phyloP scores from a whole-genome alignment of 179 eudicot genomes.

The Patellifolia procumbens region DNA sequence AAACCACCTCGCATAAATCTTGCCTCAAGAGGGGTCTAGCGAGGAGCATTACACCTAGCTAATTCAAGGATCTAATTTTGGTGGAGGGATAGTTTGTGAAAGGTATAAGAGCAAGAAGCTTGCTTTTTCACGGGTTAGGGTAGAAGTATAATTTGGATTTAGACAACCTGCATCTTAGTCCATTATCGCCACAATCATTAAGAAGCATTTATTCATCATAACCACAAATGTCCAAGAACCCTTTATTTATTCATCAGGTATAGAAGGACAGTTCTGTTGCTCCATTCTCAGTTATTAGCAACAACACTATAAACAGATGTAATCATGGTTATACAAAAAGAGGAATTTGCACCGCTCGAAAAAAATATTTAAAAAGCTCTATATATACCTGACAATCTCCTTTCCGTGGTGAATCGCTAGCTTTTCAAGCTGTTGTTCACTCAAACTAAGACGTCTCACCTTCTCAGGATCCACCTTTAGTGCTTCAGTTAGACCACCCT shows the following conservation, averaged over 20 bases:
- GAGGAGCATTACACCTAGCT: neutral
- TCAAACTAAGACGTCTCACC: slow-evolving; percentile 97
- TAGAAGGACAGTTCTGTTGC: neutral
- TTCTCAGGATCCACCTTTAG: slow-evolving; percentile 66
- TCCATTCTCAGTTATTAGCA: neutral
- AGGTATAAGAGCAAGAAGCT: neutral
- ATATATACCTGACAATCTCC: slow-evolving; percentile 75
- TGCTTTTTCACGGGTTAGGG: neutral
- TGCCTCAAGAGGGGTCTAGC: neutral
- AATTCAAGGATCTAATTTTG: neutral
- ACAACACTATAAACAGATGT: neutral
- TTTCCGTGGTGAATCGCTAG: slow-evolving; percentile 58
- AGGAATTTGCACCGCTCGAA: neutral
- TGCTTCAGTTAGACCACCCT: slow-evolving; percentile 79
- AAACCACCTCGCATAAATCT: neutral
- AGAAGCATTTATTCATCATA: too few species aligned
- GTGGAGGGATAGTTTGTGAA: neutral
- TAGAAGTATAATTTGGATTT: neutral
- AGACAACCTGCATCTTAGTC: neutral
- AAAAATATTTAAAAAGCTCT: neutral
- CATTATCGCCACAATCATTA: neutral
- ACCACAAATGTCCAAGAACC: neutral
- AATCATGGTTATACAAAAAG: neutral
- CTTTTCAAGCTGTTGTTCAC: slow-evolving; percentile 85
- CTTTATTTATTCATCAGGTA: neutral